Evolutionary conservation across 192 early-diverging fungal genomes (phyloP).

Genomic region (Rhizoclosmatium globosum): DNA sequence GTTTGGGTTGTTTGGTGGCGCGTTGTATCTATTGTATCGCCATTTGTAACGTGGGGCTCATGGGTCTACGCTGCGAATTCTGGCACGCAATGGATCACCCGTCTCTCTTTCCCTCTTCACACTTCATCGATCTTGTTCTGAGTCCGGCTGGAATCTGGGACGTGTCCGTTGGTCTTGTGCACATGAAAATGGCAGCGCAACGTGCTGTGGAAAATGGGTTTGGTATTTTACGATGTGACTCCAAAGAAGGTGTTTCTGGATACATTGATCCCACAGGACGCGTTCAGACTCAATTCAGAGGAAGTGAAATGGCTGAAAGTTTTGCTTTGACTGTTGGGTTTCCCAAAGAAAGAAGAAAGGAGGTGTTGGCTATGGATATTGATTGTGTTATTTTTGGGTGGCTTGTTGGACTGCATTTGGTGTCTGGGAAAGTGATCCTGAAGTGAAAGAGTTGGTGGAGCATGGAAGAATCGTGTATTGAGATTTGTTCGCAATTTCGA

Average conservation of each 20-base stretch:
- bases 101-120: neutral
- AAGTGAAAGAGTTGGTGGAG: neutral
- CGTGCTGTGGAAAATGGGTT: constrained; percentile 2
- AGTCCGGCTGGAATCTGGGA: constrained; percentile 24
- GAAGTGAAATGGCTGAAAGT: neutral
- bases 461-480: no score
- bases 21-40: neutral
- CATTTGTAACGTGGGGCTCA: neutral
- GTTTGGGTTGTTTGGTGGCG: neutral
- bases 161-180: neutral
- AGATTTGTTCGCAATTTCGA: no score
- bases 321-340: constrained; percentile 6
- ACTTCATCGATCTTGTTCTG: constrained; percentile 4
- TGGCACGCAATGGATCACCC: neutral
- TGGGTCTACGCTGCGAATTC: neutral
- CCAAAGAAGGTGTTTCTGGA: constrained; percentile 3
- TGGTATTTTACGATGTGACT: constrained; percentile 17
- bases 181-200: constrained; percentile 9
- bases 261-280: neutral
- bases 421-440: neutral
- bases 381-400: no score
- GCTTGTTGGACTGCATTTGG: no score
- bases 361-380: neutral
- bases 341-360: neutral
- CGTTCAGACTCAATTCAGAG: neutral